Base-by-base conservation (phyloP, 108 stramenopile species). In the Chaetoceros muelleri region DNA sequence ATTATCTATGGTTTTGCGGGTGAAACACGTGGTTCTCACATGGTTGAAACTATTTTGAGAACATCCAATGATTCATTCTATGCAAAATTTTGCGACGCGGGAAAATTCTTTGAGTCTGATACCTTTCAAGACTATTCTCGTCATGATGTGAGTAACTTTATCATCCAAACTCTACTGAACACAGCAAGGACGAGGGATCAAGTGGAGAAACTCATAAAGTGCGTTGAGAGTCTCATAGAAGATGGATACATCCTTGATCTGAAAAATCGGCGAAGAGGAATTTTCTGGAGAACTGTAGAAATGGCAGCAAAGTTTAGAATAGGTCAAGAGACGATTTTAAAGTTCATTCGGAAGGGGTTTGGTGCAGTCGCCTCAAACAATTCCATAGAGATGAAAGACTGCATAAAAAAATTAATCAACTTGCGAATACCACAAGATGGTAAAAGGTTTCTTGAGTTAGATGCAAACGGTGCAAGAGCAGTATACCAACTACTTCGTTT, bases 131-230 rank as follows among this genome's bases (percentile, higher is more conserved):
- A 87, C n/a, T 91, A 87, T 55, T 64, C 67, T 21, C 63, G 67
- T 29, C 84, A 91, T 51, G 61, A 78, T 10, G 85, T 91, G 17
- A 83, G 83, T 34, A 87, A 91, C 57, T 91, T 91, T 65, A 84
- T 91, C 22, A 75, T 91, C 0, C 85, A 91, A 53, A 71, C 78
- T 20, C 27, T 85, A 8, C 60, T 86, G 44, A 61, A 59, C 21
- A 78, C 89, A 0, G 61, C 73, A 28, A 76, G 84, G 21, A 77
- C 45, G 28, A 73, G 64, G 50, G 66, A 77, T 40, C 83, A 85
- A 54, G 85, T 77, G 18, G 62, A 76, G 30, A 57, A 18, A 19
- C 57, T 91, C 21, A 57, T 85, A 8, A 78, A 84, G 48, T 67
- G 74, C 19, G 29, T 84, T 0, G 62, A 73, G 49, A 70, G 72